phyloP scores from a whole-genome alignment of 495 filamentous ascomycete genomes.

The Penicillium lividum region DNA sequence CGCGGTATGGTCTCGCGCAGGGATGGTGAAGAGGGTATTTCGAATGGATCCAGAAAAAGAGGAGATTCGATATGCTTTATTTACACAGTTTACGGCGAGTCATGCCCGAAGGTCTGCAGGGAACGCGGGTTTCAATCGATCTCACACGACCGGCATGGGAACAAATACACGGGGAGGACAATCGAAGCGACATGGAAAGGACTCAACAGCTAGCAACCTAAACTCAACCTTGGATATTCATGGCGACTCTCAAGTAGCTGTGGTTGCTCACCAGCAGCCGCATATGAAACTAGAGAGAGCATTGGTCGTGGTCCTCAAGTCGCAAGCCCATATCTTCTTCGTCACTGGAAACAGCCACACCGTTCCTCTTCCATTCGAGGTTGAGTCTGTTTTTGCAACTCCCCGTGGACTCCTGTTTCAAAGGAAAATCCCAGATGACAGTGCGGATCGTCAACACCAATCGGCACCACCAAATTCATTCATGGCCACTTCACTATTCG shows the following conservation, averaged over 20 bases:
- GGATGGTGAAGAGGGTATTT: slow-evolving; percentile 83
- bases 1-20: slow-evolving; percentile 90
- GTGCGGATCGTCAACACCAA: slow-evolving; percentile 24
- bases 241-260: slow-evolving; percentile 22
- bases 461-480: slow-evolving; percentile 78
- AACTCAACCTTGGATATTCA: slow-evolving; percentile 27
- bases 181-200: slow-evolving; percentile 16
- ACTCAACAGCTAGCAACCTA: slow-evolving; percentile 16
- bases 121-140: slow-evolving; percentile 3
- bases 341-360: slow-evolving; percentile 86
- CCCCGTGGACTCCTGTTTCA: slow-evolving; percentile 83
- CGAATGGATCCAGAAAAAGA: slow-evolving; percentile 85
- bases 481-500: slow-evolving; percentile 58
- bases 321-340: slow-evolving; percentile 91
- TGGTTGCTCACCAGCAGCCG: slow-evolving; percentile 19
- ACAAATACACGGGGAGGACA: slow-evolving; percentile 20
- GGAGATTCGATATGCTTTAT: slow-evolving; percentile 75
- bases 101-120: slow-evolving; percentile 24
- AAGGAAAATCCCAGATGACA: slow-evolving; percentile 57
- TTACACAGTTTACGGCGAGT: slow-evolving; percentile 74
- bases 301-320: slow-evolving; percentile 87
- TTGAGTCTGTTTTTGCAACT: slow-evolving; percentile 82
- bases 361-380: slow-evolving; percentile 90
- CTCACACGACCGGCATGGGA: slow-evolving; percentile 5
- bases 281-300: slow-evolving; percentile 54